Percentiles rank a stretch among this genome's conserved stretches.
These are phyloP conservation scores for Aspergillus vadensis DNA, from an alignment of 2,329 filamentous ascomycete species.

Conservation along the genomic window DNA sequence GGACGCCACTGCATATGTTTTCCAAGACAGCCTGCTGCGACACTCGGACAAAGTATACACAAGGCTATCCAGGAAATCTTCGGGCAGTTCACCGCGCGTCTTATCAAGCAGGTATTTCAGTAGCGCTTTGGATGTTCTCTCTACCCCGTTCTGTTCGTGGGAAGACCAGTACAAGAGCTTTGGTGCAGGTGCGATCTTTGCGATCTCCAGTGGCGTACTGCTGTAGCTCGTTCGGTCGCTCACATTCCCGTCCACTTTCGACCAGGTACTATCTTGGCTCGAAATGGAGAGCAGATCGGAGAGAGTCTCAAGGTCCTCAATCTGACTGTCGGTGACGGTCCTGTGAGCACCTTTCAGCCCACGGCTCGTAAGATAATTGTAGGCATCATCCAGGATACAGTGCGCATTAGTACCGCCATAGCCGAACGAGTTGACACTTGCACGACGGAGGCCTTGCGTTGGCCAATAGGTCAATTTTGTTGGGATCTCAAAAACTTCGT, in stretches of 20 bases:
- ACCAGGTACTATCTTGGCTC: background rate
- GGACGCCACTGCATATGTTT: no score
- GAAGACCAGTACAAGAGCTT: no score
- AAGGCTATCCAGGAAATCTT: background rate
- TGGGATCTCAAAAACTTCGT: no score
- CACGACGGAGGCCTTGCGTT: no score
- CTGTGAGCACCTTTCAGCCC: background rate
- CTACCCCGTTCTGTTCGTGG: no score
- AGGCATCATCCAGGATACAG: constrained; percentile 12
- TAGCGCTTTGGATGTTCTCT: no score
- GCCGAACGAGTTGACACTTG: constrained; percentile 27
- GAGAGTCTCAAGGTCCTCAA: background rate
- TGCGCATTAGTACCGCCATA: constrained; percentile 25
- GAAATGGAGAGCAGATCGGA: background rate
- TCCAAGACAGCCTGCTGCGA: background rate
- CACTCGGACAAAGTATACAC: background rate
- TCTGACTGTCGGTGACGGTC: background rate
- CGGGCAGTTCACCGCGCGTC: background rate
- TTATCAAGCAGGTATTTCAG: background rate
- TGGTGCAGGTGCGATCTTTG: no score
- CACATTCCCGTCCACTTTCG: background rate
- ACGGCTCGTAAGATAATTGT: no score
- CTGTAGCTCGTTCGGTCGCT: background rate
- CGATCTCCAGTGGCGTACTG: no score
- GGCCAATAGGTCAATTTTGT: no score